phyloP scores from a whole-genome alignment of 805 yeast species.

The Schwanniomyces vanrijiae region DNA sequence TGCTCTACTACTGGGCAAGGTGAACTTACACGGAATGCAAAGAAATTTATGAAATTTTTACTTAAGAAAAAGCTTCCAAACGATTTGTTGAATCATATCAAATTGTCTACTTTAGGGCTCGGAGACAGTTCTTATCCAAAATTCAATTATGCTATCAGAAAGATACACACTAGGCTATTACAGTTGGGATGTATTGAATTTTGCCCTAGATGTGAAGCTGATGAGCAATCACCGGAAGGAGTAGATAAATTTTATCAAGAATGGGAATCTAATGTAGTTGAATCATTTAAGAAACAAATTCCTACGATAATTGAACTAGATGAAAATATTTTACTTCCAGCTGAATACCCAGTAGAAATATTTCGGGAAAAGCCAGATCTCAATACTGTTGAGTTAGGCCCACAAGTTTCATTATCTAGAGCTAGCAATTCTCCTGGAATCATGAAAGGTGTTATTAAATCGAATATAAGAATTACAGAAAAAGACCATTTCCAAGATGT shows the following conservation, averaged over 20 bases:
- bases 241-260: slow-evolving; percentile 75
- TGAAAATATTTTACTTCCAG: slow-evolving; percentile 25
- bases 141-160: slow-evolving; percentile 84
- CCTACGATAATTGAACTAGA: slow-evolving; percentile 22
- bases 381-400: neutral
- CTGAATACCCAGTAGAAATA: slow-evolving; percentile 18
- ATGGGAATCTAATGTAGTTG: slow-evolving; percentile 60
- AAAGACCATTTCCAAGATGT: slow-evolving; percentile 88
- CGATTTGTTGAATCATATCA: slow-evolving; percentile 59
- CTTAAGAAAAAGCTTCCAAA: slow-evolving; percentile 62
- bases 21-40: slow-evolving; percentile 77
- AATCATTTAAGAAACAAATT: slow-evolving; percentile 18
- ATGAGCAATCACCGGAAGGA: slow-evolving; percentile 79
- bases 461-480: slow-evolving; percentile 64
- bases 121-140: slow-evolving; percentile 93
- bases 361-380: slow-evolving; percentile 3
- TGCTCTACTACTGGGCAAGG: slow-evolving; percentile 97
- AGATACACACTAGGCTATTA: slow-evolving; percentile 70
- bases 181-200: slow-evolving; percentile 83
- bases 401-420: slow-evolving; percentile 9
- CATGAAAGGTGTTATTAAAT: slow-evolving; percentile 43
- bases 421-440: slow-evolving; percentile 7
- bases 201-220: slow-evolving; percentile 80
- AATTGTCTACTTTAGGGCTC: slow-evolving; percentile 77
- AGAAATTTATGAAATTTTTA: slow-evolving; percentile 72